Base-by-base conservation (phyloP, 2,329 filamentous ascomycete genomes). In the Escovopsis sp. region DNA sequence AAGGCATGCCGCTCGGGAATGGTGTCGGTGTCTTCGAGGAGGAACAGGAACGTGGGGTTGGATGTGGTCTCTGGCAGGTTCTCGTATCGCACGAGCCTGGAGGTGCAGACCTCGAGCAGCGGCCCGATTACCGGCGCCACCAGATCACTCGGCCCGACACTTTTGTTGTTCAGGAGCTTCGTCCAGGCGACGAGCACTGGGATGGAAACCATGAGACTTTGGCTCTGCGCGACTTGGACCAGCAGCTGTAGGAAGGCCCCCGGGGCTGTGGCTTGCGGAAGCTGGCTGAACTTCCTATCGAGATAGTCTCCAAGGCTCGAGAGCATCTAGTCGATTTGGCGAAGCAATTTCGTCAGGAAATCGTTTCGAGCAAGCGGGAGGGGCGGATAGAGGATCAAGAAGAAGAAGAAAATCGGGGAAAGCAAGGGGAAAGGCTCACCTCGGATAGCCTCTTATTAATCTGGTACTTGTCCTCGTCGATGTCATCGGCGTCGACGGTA, bases 381-480 rank as follows among this genome's bases (percentile, higher is more conserved):
- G n/a, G n/a, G n/a, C n/a, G n/a, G n/a, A n/a, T n/a, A n/a, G 21
- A 23, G 21, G 21, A 23, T 23, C 10, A 23, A 23, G 21, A 10
- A 6, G 21, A 23, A 23, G 21, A 23, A 23, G 6, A 23, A 23
- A 10, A 23, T 10, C 6, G 2, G 10, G 21, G 6, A 23, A 23
- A 10, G 21, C 21, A 23, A 23, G n/a, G n/a, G n/a, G n/a, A n/a
- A n/a, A 21, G 12, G 46, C 60, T 44, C 66, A 86, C 82, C 71
- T 98, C 90, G 1, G 87, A 86, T 32, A 96, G 73, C 57, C 93
- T 94, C 62, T 96, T 96, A 28, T 83, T 76, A 45, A 94, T 76
- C 37, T 84, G 76, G 53, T 98, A 96, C 52, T 86, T 92, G 49
- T 86, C 79, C 49, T 94, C 85, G 45, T 94, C 83, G 39, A 94